Conservation (phyloP, 164 flowering plant species). For the Kingdonia uniflora region DNA sequence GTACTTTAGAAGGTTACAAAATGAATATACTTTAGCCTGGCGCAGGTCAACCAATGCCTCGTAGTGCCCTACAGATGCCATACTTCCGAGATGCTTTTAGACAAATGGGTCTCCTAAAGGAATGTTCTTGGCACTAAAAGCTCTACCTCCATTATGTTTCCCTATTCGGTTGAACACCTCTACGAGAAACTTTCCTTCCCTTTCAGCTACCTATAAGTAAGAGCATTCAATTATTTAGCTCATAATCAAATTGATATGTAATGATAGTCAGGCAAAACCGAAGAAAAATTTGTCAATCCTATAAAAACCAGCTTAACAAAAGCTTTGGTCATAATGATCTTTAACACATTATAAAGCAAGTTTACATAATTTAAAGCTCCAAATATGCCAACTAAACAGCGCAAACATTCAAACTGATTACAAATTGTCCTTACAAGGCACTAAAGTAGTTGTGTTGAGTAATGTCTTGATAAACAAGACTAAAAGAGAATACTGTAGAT, state of each 20-base stretch:
- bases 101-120: constrained; percentile 68
- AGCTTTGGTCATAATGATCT: no score
- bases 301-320: no score
- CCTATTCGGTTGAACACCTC: constrained; percentile 52
- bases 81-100: constrained; percentile 80
- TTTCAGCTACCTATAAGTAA: constrained; percentile 63
- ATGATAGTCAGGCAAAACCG: no score
- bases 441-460: no score
- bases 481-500: no score
- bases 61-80: constrained; percentile 80
- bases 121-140: constrained; percentile 34
- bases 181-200: constrained; percentile 68
- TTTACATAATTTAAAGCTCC: no score
- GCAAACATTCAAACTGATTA: no score
- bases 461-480: no score
- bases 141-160: constrained; percentile 53
- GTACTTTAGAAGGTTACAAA: neutral
- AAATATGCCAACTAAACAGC: no score
- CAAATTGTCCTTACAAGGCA: no score
- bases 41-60: constrained; percentile 83
- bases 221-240: neutral
- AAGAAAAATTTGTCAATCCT: no score
- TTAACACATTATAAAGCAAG: no score
- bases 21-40: constrained; percentile 48
- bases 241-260: neutral